Evolutionary conservation across 176 grass and related monocot genomes (phyloP).

Genomic region (Oryza coarctata): DNA sequence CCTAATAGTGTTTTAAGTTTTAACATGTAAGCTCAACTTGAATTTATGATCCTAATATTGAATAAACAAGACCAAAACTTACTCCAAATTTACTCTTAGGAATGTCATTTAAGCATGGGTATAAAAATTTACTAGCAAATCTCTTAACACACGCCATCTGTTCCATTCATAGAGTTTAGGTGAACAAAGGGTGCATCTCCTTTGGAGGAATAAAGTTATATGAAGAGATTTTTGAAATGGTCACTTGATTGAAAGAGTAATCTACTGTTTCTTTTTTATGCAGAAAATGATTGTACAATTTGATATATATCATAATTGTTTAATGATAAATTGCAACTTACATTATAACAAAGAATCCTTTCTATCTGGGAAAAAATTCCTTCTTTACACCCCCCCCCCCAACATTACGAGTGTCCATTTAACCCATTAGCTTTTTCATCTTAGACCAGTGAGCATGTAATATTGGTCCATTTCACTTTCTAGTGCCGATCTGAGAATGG

Average conservation of each 20-base stretch:
- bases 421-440: not conserved
- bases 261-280: too few relatives aligned
- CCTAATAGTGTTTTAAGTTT: not conserved
- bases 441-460: not conserved
- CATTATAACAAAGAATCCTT: not conserved
- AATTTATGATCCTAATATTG: not conserved
- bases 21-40: not conserved
- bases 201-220: too few relatives aligned
- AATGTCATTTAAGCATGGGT: not conserved
- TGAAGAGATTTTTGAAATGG: too few relatives aligned
- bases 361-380: not conserved
- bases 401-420: not conserved
- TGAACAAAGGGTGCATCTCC: too few relatives aligned
- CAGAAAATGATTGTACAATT: not conserved
- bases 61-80: not conserved
- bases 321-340: not conserved
- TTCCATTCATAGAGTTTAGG: not conserved
- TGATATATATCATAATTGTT: not conserved
- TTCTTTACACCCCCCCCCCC: not conserved
- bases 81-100: not conserved
- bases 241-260: too few relatives aligned
- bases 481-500: too few relatives aligned
- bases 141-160: not conserved
- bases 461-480: not conserved
- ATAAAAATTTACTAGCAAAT: not conserved